Base-by-base conservation (phyloP, 1,284 basidiomycete species). In the Puccinia novopanici region DNA sequence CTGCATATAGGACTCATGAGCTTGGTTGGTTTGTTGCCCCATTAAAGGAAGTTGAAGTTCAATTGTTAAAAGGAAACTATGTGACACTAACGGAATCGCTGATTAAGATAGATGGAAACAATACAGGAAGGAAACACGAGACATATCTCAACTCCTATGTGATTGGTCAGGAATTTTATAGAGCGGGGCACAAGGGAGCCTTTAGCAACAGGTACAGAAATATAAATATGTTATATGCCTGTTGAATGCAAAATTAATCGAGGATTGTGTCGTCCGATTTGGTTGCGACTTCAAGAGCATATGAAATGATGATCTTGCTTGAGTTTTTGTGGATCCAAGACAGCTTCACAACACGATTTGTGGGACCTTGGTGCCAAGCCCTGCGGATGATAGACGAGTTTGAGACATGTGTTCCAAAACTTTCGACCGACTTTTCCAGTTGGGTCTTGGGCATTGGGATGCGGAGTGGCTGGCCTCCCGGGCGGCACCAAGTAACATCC, bases 401-500 rank as follows among this genome's bases (percentile, higher is more conserved):
- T 48, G 3, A 50, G 42, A 27, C 22, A 68, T 50, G 67, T 68
- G 24, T 17, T n/a, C 67, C 67, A 68, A 0, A 68, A 40, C 67
- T 68, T 68, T 68, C 34, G 67, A 6, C 67, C 67, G 10, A 40
- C 27, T 50, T 48, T 24, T 45, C 67, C 67, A 22, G 42, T 68
- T 22, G 67, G 67, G 50, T 68, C 67, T 34, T 42, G 24, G 1
- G 67, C 67, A 34, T 68, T 68, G 42, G n/a, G 67, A 50, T 68
- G 67, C 2, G 67, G 67, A 1, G 67, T 48, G n/a, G 67, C 67
- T 50, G 67, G 67, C 34, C 17, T 68, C 42, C 67, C 67, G 15
- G 67, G 67, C 48, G 67, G 42, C n/a, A 68, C 67, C 42, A 68
- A 68, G 48, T 68, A 68, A 13, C 37, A 50, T 15, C 67, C 67